These are phyloP conservation scores for Fusarium globosum DNA, from an alignment of 2,329 filamentous ascomycete genomes.

Conservation along the genomic window DNA sequence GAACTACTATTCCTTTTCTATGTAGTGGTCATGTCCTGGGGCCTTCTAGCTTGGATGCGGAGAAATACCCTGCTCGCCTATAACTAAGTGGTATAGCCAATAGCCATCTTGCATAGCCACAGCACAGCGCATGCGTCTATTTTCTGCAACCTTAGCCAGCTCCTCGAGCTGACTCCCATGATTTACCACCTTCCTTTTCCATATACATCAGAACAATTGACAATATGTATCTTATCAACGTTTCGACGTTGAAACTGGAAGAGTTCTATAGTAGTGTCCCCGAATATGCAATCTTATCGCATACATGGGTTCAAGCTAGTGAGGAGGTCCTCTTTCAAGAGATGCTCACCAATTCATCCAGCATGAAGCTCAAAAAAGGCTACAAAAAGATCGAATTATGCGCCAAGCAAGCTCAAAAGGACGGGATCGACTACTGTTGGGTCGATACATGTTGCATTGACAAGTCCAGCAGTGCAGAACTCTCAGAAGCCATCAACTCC, in stretches of 20 bases:
- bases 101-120: neutral
- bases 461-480: conserved; percentile 41
- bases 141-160: neutral
- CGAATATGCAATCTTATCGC: conserved; percentile 35
- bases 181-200: neutral
- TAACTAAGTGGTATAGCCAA: neutral
- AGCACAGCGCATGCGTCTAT: neutral
- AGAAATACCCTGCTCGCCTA: neutral
- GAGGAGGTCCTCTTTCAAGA: conserved; percentile 19
- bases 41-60: neutral
- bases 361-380: conserved; percentile 22
- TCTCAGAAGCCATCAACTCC: conserved; percentile 47
- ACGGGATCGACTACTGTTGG: conserved; percentile 41
- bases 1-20: too few species aligned
- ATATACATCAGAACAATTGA: fast-evolving
- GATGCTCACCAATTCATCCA: neutral
- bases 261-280: conserved; percentile 26
- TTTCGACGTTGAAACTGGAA: conserved; percentile 17
- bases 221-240: conserved; percentile 37
- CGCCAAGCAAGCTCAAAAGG: conserved; percentile 24
- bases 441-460: conserved; percentile 48
- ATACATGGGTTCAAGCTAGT: conserved; percentile 24
- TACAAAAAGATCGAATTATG: conserved; percentile 41
- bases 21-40: neutral
- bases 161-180: neutral